phyloP scores from a whole-genome alignment of 768 basidiomycete genomes.

The Mycena vitilis region DNA sequence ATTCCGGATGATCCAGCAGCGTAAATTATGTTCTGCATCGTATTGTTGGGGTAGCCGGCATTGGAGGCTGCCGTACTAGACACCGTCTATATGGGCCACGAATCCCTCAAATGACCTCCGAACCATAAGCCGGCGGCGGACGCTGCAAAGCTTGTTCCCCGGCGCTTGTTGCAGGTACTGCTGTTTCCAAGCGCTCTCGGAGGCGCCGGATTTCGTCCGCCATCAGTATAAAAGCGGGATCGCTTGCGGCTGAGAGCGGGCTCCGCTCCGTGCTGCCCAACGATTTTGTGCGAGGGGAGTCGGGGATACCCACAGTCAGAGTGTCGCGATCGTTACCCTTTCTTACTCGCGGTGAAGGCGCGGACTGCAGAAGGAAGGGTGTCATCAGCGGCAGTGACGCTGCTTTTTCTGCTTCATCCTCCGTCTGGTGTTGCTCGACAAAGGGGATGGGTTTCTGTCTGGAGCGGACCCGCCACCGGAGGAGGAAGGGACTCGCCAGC shows the following conservation, averaged over 20 bases:
- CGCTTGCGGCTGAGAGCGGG: background rate
- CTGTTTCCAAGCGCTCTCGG: background rate
- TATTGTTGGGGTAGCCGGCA: no score
- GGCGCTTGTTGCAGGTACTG: background rate
- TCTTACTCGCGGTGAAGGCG: background rate
- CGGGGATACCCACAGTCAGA: background rate
- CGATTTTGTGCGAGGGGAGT: background rate
- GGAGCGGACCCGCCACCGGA: background rate
- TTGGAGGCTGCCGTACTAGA: no score
- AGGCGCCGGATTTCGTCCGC: background rate
- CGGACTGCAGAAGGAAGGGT: background rate
- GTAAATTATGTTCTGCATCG: no score
- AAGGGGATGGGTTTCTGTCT: background rate
- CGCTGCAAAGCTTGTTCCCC: background rate
- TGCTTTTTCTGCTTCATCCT: background rate
- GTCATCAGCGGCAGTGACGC: background rate
- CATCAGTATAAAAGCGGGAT: background rate
- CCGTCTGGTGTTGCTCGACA: background rate
- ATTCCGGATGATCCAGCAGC: no score
- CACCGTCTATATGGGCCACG: no score
- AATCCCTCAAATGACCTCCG: no score
- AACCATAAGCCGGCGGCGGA: background rate
- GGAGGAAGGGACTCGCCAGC: background rate
- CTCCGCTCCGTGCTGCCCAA: background rate
- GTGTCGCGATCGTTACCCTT: background rate